A percentile compares a stretch with the other conserved stretches of the same genome.
Conservation (phyloP, 768 basidiomycete genomes). For the Pleurotus salmoneostramineus region DNA sequence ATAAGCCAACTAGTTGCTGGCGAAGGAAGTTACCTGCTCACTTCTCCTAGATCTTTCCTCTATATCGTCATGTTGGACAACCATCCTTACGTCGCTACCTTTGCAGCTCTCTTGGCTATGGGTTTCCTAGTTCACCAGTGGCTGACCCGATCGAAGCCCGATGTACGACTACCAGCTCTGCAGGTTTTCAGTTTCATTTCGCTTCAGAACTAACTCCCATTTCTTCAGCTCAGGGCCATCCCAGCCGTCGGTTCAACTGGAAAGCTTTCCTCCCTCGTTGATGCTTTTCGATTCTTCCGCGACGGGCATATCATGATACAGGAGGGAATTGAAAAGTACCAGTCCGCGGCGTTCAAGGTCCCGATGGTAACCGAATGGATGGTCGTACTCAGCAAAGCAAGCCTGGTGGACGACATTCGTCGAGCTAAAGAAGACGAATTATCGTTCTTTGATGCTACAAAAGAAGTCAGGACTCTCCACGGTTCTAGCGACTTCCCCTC, state of each 20-base stretch:
- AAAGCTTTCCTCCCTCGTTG: constrained; percentile 26
- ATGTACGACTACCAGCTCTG: neutral
- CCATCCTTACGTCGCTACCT: neutral
- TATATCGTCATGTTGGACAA: neutral
- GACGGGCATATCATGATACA: constrained; percentile 20
- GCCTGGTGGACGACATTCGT: constrained; percentile 28
- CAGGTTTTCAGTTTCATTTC: neutral
- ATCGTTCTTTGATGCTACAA: constrained; percentile 12
- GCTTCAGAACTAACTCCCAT: neutral
- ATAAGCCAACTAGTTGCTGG: too few species aligned
- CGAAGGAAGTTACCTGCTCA: neutral
- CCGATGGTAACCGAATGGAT: constrained; percentile 24
- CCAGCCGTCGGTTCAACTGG: constrained; percentile 32
- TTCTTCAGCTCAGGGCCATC: constrained; percentile 21
- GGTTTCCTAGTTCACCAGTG: neutral
- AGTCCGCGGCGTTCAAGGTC: constrained; percentile 11
- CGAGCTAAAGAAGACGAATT: constrained; percentile 25
- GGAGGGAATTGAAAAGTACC: constrained; percentile 26
- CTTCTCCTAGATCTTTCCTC: neutral
- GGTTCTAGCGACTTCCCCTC: too few species aligned
- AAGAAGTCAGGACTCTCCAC: constrained; percentile 1
- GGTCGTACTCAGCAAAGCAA: constrained; percentile 23
- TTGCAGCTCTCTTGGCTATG: neutral
- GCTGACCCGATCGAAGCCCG: neutral
- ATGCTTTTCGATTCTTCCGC: constrained; percentile 20